A percentile compares a stretch with the other conserved stretches of the same genome.
Evolutionary conservation across 148 eudicot genomes (phyloP).

Genomic region (Talinum fruticosum): DNA sequence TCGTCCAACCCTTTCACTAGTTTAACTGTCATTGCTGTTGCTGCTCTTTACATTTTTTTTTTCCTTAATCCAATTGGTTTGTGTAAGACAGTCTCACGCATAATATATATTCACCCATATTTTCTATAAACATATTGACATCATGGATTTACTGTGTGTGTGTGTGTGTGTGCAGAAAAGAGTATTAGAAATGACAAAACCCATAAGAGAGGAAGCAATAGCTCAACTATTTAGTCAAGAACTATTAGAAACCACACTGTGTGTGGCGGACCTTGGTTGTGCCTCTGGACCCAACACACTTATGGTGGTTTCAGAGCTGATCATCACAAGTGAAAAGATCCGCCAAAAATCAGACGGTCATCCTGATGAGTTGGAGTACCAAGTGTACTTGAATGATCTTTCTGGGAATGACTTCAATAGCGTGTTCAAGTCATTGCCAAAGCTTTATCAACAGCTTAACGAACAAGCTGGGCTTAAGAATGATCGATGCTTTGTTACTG

Average conservation of each 20-base stretch:
- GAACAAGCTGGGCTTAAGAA: constrained; percentile 12
- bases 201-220: not conserved
- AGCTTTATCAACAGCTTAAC: constrained; percentile 25
- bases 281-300: not conserved
- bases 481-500: constrained; percentile 36
- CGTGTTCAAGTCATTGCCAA: constrained; percentile 27
- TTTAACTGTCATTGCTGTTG: too few relatives aligned
- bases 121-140: too few relatives aligned
- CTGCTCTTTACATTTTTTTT: too few relatives aligned
- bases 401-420: constrained; percentile 48
- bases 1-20: too few relatives aligned
- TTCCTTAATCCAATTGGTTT: too few relatives aligned
- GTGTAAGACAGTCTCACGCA: too few relatives aligned
- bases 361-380: constrained; percentile 7
- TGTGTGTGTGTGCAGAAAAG: not conserved
- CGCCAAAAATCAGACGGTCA: not conserved
- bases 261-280: constrained; percentile 3
- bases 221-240: not conserved
- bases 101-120: too few relatives aligned
- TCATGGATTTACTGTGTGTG: not conserved
- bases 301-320: not conserved
- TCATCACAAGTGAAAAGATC: not conserved
- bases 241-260: not conserved
- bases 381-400: constrained; percentile 45
- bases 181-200: not conserved